These are phyloP conservation scores for Tolypocladium album DNA, from an alignment of 2,329 filamentous ascomycete genomes.

Conservation along the genomic window DNA sequence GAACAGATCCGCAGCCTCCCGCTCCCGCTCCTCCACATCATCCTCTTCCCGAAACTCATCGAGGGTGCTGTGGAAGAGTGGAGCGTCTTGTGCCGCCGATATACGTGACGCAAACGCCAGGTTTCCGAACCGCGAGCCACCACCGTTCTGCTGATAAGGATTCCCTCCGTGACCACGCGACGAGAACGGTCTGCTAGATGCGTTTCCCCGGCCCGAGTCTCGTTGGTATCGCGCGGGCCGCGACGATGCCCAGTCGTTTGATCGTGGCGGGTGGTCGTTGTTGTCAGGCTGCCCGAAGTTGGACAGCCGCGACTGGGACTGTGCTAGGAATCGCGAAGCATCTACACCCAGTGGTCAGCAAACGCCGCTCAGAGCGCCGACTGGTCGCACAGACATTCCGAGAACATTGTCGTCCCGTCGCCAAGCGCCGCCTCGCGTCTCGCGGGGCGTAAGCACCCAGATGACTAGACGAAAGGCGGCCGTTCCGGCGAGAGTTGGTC, in stretches of 20 bases:
- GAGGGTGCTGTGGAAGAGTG: conserved; percentile 85
- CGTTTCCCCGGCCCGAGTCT: conserved; percentile 17
- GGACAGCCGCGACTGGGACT: conserved; percentile 86
- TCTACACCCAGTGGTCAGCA: conserved; percentile 43
- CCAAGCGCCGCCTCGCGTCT: conserved; percentile 21
- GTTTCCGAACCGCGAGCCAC: conserved; percentile 61
- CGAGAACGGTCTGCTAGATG: conserved; percentile 30
- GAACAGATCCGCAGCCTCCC: conserved; percentile 89
- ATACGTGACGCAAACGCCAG: conserved; percentile 67
- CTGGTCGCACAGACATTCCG: conserved; percentile 62
- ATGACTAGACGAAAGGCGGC: not conserved
- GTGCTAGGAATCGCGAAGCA: conserved; percentile 90
- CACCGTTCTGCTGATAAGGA: conserved; percentile 70
- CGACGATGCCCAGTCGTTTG: conserved; percentile 22
- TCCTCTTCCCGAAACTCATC: conserved; percentile 91
- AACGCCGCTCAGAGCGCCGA: not conserved
- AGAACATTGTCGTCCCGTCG: conserved; percentile 36
- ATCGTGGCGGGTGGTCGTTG: conserved; percentile 21
- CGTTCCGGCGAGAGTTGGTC: not conserved
- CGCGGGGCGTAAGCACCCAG: conserved; percentile 1
- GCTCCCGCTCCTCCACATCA: conserved; percentile 80
- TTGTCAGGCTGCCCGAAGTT: conserved; percentile 51
- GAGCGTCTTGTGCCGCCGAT: conserved; percentile 63
- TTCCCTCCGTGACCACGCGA: conserved; percentile 47
- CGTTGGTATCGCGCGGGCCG: conserved; percentile 20